phyloP scores from a whole-genome alignment of 305 asterid genomes.

The Fraxinus sp. region DNA sequence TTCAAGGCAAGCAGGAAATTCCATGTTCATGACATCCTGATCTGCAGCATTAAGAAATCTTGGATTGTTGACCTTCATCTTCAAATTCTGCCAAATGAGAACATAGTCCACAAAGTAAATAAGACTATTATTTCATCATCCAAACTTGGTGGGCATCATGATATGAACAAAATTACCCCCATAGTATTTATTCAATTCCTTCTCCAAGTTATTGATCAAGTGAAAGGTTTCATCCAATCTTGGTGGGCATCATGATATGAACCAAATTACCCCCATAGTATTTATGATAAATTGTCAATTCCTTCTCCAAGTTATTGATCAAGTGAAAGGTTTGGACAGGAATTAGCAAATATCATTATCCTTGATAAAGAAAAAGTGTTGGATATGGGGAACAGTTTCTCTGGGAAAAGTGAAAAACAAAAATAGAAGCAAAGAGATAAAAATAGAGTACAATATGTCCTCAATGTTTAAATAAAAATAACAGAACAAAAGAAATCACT shows the following conservation, averaged over 20 bases:
- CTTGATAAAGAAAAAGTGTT: background rate
- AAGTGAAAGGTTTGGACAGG: background rate
- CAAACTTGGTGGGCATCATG: conserved; percentile 11
- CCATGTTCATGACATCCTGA: conserved; percentile 52
- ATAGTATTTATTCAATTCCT: conserved; percentile 5
- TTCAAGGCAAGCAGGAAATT: conserved; percentile 75
- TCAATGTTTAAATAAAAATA: background rate
- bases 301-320: conserved; percentile 2
- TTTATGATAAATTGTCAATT: background rate
- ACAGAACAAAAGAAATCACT: background rate
- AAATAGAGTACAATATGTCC: background rate
- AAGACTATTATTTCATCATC: conserved; percentile 26
- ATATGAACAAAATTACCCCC: conserved; percentile 13
- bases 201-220: conserved; percentile 8
- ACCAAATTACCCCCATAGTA: conserved; percentile 19
- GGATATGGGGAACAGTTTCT: background rate
- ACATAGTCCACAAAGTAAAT: conserved; percentile 23
- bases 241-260: conserved; percentile 2
- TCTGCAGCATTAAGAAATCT: conserved; percentile 74
- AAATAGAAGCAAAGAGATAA: background rate
- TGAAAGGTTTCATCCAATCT: conserved; percentile 2
- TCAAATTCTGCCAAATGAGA: conserved; percentile 70
- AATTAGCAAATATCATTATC: conserved; percentile 18
- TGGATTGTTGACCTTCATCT: conserved; percentile 85
- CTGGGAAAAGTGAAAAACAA: background rate